Conservation (phyloP, 805 yeast genomes). For the Ogataea ganodermae region DNA sequence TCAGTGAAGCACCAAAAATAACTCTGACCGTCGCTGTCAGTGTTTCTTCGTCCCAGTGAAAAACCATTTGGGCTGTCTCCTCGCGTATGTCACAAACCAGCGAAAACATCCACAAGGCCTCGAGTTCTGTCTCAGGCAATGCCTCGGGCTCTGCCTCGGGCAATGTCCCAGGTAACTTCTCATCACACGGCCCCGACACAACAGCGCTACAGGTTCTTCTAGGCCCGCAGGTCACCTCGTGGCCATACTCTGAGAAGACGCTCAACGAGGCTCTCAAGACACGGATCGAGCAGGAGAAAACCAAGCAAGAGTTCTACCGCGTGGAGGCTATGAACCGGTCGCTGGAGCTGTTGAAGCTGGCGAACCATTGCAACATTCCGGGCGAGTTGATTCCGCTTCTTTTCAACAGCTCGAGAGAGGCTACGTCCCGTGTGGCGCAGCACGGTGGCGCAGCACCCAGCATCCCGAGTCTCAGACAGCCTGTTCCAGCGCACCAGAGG, state of each 20-base stretch:
- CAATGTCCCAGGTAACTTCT: not conserved
- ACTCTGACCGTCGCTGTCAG: too few species aligned
- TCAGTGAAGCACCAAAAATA: too few species aligned
- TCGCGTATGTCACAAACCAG: too few species aligned
- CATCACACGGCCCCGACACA: not conserved
- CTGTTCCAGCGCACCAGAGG: not conserved
- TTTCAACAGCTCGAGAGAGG: slow-evolving; percentile 37
- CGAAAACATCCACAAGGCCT: too few species aligned
- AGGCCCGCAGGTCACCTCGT: slow-evolving; percentile 52
- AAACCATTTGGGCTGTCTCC: too few species aligned
- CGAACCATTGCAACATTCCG: slow-evolving; percentile 64
- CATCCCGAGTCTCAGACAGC: slow-evolving; percentile 5
- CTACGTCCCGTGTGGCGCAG: slow-evolving; percentile 16
- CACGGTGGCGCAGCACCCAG: not conserved
- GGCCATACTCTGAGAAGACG: slow-evolving; percentile 61
- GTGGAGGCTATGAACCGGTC: slow-evolving; percentile 63
- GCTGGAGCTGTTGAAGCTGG: slow-evolving; percentile 61
- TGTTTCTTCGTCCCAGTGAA: too few species aligned
- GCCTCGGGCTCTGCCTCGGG: too few species aligned
- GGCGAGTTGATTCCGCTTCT: slow-evolving; percentile 60
- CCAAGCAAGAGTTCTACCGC: slow-evolving; percentile 76
- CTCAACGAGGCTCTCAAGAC: slow-evolving; percentile 59
- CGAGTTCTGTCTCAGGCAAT: too few species aligned
- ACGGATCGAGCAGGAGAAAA: slow-evolving; percentile 71
- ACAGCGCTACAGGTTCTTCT: slow-evolving; percentile 49